Evolutionary conservation across 495 filamentous ascomycete genomes (phyloP).

Genomic region (Haplographium delicatum): DNA sequence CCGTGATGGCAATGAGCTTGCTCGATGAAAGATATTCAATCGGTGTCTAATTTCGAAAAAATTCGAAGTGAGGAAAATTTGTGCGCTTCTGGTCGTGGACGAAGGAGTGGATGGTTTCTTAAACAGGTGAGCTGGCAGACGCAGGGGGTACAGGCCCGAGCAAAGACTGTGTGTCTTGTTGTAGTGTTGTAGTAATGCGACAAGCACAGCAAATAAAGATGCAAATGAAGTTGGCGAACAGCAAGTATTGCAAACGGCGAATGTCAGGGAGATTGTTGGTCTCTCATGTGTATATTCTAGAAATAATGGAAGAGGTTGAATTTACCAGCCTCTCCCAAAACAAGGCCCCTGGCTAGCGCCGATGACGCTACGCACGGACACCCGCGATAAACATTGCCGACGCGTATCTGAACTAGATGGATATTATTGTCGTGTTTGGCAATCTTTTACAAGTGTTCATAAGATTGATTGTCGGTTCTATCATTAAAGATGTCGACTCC

Average conservation of each 20-base stretch:
- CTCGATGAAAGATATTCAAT: not conserved
- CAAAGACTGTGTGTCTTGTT: not conserved
- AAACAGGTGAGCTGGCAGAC: not conserved
- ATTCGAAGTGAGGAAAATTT: not conserved
- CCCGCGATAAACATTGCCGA: slow-evolving; percentile 5
- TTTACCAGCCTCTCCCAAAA: slow-evolving; percentile 2
- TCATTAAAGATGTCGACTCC: slow-evolving; percentile 22
- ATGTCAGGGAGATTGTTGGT: not conserved
- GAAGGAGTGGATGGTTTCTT: not conserved
- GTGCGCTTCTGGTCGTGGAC: not conserved
- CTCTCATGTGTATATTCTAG: no score
- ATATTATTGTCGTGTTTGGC: not conserved
- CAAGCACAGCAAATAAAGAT: not conserved
- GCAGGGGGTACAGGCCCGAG: not conserved
- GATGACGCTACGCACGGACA: not conserved
- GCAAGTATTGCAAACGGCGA: not conserved
- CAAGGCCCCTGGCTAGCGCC: not conserved
- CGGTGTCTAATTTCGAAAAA: no score
- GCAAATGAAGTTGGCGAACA: not conserved
- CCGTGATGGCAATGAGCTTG: not conserved
- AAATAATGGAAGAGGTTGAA: no score
- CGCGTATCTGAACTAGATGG: not conserved
- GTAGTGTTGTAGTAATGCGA: not conserved
- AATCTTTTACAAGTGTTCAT: not conserved
- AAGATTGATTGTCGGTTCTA: not conserved